Evolutionary conservation across 2,329 filamentous ascomycete species (phyloP), one percentile per base, ranked within the genome.

Genomic region (Stachybotrys chartarum): DNA sequence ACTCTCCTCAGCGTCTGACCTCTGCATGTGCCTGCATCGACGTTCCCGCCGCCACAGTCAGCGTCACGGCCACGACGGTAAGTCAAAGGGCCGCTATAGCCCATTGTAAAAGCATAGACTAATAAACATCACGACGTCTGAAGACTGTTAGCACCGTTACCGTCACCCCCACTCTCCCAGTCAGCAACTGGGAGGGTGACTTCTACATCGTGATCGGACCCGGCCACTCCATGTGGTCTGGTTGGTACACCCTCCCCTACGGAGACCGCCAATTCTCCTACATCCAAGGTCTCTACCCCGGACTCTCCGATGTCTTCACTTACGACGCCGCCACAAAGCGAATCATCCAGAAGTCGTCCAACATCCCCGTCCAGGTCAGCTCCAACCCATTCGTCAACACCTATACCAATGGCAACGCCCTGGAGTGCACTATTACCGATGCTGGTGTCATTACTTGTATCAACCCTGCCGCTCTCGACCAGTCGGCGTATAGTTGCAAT

Each of bases 1-100:
- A 52, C 14, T 16, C 50, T 17, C 14, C 30, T n/a, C 17, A 14
- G 7, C 50, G 50, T n/a, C 39, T 52, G 16, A 52, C 50, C 12
- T 52, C 50, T 7, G 50, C 50, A 7, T 52, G 50, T n/a, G 31
- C 50, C n/a, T 52, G 50, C 32, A 52, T 52, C 35, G 17, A 18
- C 14, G 50, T 52, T 39, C 30, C 50, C 14, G 50, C 50, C 8
- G n/a, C 30, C 24, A 52, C 50, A 12, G 50, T 39, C 12, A 44
- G 30, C 50, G 50, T 52, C 31, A 44, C 50, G n/a, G n/a, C n/a
- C n/a, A n/a, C n/a, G n/a, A n/a, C n/a, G n/a, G n/a, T n/a, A n/a
- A n/a, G n/a, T n/a, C n/a, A n/a, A n/a, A n/a, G n/a, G n/a, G n/a
- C n/a, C n/a, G n/a, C n/a, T n/a, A n/a, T n/a, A n/a, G n/a, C n/a